Evolutionary conservation across 768 basidiomycete species (phyloP), one percentile per base, ranked within the genome.

Genomic region (Boletus subparvulus): DNA sequence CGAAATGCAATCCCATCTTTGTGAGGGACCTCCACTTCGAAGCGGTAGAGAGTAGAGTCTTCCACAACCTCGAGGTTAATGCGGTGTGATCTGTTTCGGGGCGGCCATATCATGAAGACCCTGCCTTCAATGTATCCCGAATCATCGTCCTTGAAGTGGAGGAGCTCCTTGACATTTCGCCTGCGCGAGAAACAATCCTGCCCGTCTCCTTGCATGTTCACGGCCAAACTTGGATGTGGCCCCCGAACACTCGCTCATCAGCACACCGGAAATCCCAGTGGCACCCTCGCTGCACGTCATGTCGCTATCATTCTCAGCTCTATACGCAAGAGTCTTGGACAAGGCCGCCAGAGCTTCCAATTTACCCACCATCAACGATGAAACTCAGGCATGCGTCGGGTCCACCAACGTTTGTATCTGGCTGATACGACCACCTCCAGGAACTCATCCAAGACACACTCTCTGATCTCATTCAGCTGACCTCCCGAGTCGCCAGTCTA

Each of bases 401-500:
- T 26, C 45, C 14, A 11, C 21, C 17, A 11, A n/a, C 33, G 7
- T 44, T 32, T 21, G 12, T 30, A 24, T 47, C 48, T 63, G 52
- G 54, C 62, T 54, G 43, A 63, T 40, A 12, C 28, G 47, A 52
- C 33, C 37, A 24, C 33, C n/a, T 36, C 47, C 57, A 94, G 91
- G 78, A 83, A 60, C 71, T 89, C 52, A 69, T 92, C 28, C 75
- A 77, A 41, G 76, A 79, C 46, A 76, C 83, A 42, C 68, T 88
- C 49, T 68, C 71, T 8, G 83, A 91, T 74, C 74, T 94, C 32
- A 73, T 74, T 26, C 73, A 75, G 42, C 71, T 90, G 39, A 73
- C 76, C 45, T 73, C 78, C 33, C 80, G 84, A 26, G 77, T 93
- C 53, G 61, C 78, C 26, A 78, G 77, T 39, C 75, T 94, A 43